These are phyloP conservation scores for Peronospora destructor DNA, from an alignment of 352 stramenopile species.

Conservation along the genomic window DNA sequence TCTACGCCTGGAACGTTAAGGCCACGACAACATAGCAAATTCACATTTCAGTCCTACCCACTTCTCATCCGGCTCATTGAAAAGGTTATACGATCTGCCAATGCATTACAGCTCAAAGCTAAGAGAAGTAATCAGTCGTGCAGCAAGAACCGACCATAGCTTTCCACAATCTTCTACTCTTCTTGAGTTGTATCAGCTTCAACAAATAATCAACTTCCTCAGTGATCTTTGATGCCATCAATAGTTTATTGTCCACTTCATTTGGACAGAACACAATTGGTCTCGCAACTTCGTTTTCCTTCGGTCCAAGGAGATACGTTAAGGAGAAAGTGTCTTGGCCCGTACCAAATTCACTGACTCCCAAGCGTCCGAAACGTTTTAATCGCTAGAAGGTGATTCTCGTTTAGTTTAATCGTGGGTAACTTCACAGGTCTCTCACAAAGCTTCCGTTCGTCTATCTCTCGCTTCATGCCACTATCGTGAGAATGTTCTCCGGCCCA, in stretches of 20 bases:
- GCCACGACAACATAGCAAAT: no score
- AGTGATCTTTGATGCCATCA: slow-evolving; percentile 86
- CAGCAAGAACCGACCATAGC: no score
- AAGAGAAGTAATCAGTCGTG: no score
- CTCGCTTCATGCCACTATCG: slow-evolving; percentile 28
- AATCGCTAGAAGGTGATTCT: slow-evolving; percentile 41
- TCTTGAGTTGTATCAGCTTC: no score
- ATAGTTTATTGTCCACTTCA: slow-evolving; percentile 1
- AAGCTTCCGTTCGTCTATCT: slow-evolving; percentile 32
- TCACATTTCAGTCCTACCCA: no score
- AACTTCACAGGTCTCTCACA: slow-evolving; percentile 58
- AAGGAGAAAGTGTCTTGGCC: not conserved
- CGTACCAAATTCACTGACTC: slow-evolving; percentile 10
- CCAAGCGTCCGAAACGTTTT: slow-evolving; percentile 21
- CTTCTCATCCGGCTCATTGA: no score
- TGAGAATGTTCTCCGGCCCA: not conserved
- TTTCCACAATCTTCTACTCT: no score
- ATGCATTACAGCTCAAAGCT: no score
- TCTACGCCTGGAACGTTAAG: no score
- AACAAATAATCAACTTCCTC: slow-evolving; percentile 39
- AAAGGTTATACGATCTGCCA: no score
- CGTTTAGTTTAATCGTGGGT: slow-evolving; percentile 55
- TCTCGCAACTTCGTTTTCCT: slow-evolving; percentile 5
- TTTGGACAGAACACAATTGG: not conserved
- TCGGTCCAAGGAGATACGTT: slow-evolving; percentile 15